Percentiles rank a stretch among this genome's conserved stretches.
phyloP scores from a whole-genome alignment of 768 basidiomycete genomes.

The Mrakia blollopis region DNA sequence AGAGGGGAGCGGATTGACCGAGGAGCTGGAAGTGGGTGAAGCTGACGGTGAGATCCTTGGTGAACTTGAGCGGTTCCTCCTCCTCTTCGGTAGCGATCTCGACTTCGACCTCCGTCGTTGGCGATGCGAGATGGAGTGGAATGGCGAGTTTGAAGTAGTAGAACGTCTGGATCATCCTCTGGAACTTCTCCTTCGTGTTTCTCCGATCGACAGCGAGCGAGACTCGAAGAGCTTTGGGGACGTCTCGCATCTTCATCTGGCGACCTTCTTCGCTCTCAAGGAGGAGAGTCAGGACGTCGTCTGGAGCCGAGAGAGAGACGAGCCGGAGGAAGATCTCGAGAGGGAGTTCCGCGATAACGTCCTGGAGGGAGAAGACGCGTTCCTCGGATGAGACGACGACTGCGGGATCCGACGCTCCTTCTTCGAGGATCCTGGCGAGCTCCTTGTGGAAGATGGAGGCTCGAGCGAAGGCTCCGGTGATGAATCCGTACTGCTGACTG shows the following conservation, averaged over 20 bases:
- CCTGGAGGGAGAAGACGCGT: not conserved
- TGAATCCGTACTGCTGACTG: constrained; percentile 15
- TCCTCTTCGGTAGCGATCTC: not conserved
- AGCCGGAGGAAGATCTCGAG: constrained; percentile 7
- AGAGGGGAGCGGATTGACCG: not conserved
- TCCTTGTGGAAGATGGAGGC: constrained; percentile 8
- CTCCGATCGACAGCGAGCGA: not conserved
- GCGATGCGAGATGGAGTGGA: not conserved
- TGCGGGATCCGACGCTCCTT: not conserved
- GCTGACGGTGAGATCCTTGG: constrained; percentile 6
- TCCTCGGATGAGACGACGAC: not conserved
- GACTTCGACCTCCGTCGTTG: not conserved
- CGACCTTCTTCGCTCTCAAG: not conserved
- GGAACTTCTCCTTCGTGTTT: constrained; percentile 11
- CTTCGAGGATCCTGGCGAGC: not conserved
- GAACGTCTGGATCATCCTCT: constrained; percentile 15
- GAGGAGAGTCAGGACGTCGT: not conserved
- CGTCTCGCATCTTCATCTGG: constrained; percentile 3
- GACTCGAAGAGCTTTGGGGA: not conserved
- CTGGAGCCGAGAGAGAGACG: constrained; percentile 5
- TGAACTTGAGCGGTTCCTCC: not conserved
- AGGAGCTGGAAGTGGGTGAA: constrained; percentile 22
- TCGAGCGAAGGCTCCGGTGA: not conserved
- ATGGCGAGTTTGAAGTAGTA: constrained; percentile 18
- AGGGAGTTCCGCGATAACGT: not conserved